Evolutionary conservation across 2,329 filamentous ascomycete species (phyloP), one percentile per base, ranked within the genome.

Genomic region (Paecilomyces fulvus): DNA sequence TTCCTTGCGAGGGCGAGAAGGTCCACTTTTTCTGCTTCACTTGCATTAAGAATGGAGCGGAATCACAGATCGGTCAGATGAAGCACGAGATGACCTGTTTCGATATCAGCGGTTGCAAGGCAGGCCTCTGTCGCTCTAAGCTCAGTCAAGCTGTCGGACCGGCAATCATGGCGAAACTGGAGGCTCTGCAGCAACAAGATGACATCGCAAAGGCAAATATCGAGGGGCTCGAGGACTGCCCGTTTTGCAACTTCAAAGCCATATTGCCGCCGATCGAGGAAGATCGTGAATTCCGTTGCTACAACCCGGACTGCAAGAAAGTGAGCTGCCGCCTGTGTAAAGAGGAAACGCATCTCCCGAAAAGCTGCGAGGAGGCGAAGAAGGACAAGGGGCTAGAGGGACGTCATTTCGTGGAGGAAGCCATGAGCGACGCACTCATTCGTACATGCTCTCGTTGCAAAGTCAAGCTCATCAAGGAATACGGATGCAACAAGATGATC

Each of bases 401-500:
- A 17, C 83, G 88, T 14, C 87, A 87, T 60, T 71, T 77, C 3
- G 83, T 95, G 30, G 90, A 95, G 69, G 90, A 95, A 68, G 90
- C 89, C 20, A 92, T 92, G 87, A 90, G 88, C 2, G 80, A 81
- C 14, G 90, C 90, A 1, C 65, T 95, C 62, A 87, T 95, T 55
- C 82, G 90, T 20, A 83, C 77, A 28, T 95, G 90, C 54, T 69
- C 77, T 59, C 77, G 76, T 60, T 86, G 88, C 72, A 76, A 79
- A n/a, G 82, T 83, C n/a, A 83, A 85, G 0, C 94, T 92, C 64
- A 81, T 95, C 68, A 95, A 95, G 67, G 81, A 86, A 33, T 69
- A 76, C 30, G 90, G 90, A 2, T 95, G 90, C 75, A 95, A 95
- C 74, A 92, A 92, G 72, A 89, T 95, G 82, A 79, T 70, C 0